phyloP scores from a whole-genome alignment of 2,329 filamentous ascomycete genomes.

The Endoconidiophora laricicola region DNA sequence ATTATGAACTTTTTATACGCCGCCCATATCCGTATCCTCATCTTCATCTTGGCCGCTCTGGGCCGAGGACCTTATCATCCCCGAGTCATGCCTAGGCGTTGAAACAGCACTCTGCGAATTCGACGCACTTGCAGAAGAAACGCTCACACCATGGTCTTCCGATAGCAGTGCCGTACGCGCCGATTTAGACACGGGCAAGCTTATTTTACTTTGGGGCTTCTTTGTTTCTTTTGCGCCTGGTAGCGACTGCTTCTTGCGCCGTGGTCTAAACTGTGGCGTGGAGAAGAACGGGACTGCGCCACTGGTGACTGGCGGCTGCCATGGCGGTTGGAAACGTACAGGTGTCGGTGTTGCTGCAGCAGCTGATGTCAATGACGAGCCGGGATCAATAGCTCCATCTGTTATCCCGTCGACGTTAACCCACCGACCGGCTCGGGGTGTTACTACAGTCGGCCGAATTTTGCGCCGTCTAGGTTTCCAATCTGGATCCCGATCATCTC shows the following conservation, averaged over 20 bases:
- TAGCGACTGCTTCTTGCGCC: constrained; percentile 9
- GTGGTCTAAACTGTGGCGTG: constrained; percentile 10
- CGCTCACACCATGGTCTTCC: constrained; percentile 11
- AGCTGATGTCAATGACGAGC: too few species aligned
- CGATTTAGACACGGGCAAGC: constrained; percentile 7
- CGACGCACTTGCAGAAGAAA: background rate
- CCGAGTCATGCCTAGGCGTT: background rate
- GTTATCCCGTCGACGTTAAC: background rate
- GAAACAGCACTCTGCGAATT: background rate
- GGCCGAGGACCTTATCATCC: background rate
- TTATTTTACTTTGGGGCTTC: constrained; percentile 3
- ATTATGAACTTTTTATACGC: constrained; percentile 3
- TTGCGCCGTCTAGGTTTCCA: constrained; percentile 16
- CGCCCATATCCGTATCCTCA: constrained; percentile 7
- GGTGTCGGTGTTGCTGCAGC: constrained; percentile 16
- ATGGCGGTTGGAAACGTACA: constrained; percentile 19
- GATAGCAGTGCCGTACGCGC: constrained; percentile 10
- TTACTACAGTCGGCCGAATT: background rate
- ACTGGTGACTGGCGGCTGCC: constrained; percentile 6
- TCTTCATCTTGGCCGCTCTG: background rate
- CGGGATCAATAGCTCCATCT: background rate
- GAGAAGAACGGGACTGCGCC: constrained; percentile 9
- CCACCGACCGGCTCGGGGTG: background rate
- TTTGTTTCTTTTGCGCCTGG: background rate
- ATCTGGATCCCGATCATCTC: constrained; percentile 26